Evolutionary conservation across 768 basidiomycete genomes (phyloP).

Genomic region (Podaxis sp.): DNA sequence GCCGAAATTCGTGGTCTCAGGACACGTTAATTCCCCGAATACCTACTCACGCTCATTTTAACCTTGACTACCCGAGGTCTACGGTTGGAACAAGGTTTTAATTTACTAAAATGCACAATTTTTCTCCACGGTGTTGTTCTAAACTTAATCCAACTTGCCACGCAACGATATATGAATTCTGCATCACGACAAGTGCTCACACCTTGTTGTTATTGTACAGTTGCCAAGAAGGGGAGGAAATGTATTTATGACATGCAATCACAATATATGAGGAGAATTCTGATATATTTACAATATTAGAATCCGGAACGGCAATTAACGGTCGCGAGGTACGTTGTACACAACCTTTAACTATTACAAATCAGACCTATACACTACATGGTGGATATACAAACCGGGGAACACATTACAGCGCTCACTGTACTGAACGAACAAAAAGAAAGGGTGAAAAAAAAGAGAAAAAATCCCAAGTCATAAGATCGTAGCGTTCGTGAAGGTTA

Average conservation of each 20-base stretch:
- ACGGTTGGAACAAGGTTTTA: background rate
- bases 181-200: too few relatives aligned
- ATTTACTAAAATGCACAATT: too few relatives aligned
- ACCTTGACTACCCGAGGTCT: background rate
- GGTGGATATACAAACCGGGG: background rate
- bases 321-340: background rate
- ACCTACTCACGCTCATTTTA: background rate
- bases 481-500: background rate
- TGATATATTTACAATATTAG: too few relatives aligned
- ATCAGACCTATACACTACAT: background rate
- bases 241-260: too few relatives aligned
- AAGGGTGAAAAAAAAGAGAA: background rate
- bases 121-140: too few relatives aligned
- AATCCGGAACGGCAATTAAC: too few relatives aligned
- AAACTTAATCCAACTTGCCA: too few relatives aligned
- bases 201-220: too few relatives aligned
- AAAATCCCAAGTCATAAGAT: background rate
- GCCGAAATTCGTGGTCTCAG: conserved; percentile 49
- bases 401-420: background rate
- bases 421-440: background rate
- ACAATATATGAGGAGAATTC: too few relatives aligned
- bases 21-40: background rate
- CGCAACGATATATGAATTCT: too few relatives aligned
- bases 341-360: background rate
- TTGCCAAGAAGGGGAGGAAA: too few relatives aligned